Evolutionary conservation across 768 basidiomycete species (phyloP).

Genomic region (Mycena vitilis): DNA sequence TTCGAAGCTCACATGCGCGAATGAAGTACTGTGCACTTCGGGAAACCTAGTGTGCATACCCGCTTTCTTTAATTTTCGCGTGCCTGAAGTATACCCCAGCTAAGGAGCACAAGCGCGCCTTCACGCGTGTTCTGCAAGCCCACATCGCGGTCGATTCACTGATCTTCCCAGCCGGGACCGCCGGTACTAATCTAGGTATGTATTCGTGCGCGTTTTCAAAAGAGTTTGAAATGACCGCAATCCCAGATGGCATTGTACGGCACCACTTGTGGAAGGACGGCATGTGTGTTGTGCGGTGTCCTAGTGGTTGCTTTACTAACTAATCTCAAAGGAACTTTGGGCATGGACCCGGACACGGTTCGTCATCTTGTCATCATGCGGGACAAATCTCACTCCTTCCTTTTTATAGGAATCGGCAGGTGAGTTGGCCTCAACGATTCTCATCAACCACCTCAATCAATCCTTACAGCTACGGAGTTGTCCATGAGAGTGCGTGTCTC

Average conservation of each 20-base stretch:
- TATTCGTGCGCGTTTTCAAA: background rate
- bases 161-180: conserved; percentile 70
- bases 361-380: conserved; percentile 48
- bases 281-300: conserved; percentile 37
- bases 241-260: conserved; percentile 67
- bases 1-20: background rate
- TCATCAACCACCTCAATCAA: too few species aligned
- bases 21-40: conserved; percentile 66
- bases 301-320: background rate
- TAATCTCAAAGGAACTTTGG: conserved; percentile 39
- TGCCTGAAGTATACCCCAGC: conserved; percentile 35
- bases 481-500: conserved; percentile 30
- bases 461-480: conserved; percentile 27
- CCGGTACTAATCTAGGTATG: conserved; percentile 47
- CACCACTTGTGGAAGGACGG: conserved; percentile 73
- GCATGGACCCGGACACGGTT: conserved; percentile 76
- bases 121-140: conserved; percentile 77
- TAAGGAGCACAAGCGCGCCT: conserved; percentile 70
- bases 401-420: conserved; percentile 29
- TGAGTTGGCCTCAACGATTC: background rate
- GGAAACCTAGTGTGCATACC: conserved; percentile 54
- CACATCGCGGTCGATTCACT: conserved; percentile 76
- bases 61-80: background rate
- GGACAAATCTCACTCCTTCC: conserved; percentile 34
- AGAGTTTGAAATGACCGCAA: conserved; percentile 44